Conservation (phyloP, 495 filamentous ascomycete genomes). For the Tuber magnatum region DNA sequence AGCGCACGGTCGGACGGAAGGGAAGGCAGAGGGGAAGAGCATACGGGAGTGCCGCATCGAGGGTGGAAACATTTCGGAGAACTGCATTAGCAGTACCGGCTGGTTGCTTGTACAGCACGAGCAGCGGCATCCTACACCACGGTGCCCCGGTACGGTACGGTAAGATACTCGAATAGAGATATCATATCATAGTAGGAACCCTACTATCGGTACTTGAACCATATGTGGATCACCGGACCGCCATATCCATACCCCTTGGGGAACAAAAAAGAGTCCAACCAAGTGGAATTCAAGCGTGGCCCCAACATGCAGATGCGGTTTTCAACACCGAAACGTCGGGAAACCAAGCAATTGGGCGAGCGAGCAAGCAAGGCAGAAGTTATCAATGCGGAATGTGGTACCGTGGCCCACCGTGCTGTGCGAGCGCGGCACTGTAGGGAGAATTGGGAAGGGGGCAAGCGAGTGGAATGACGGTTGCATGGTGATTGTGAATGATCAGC, state of each 20-base stretch:
- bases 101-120: too few species aligned
- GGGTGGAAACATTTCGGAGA: too few species aligned
- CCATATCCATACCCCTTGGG: background rate
- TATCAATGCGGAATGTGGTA: conserved; percentile 2
- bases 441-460: background rate
- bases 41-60: too few species aligned
- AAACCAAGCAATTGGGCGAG: background rate
- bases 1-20: too few species aligned
- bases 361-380: background rate
- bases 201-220: background rate
- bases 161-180: too few species aligned
- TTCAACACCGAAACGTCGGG: background rate
- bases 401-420: background rate
- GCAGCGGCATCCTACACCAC: too few species aligned
- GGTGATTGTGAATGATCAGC: background rate
- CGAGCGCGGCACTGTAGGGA: too few species aligned
- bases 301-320: background rate
- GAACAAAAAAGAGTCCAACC: background rate
- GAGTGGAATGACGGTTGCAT: background rate
- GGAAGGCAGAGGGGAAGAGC: too few species aligned
- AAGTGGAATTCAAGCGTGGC: background rate
- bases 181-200: background rate
- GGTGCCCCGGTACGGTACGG: too few species aligned
- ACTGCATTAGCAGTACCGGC: too few species aligned
- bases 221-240: background rate